Conservation (phyloP, 1,284 basidiomycete species). For the Leccinum cinnamomeum region DNA sequence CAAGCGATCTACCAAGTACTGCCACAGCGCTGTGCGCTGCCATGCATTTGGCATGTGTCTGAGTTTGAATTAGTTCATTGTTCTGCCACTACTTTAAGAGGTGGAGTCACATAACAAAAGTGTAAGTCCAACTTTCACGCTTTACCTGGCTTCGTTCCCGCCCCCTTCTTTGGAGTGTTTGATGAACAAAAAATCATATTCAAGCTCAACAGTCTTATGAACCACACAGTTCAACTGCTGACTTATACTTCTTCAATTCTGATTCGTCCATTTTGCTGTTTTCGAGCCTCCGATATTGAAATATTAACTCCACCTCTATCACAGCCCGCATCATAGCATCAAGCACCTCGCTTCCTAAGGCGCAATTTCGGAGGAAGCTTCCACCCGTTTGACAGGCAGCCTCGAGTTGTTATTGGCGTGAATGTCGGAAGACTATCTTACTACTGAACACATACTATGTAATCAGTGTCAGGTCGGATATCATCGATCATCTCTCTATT, state of each 20-base stretch:
- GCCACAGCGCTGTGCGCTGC: too few relatives aligned
- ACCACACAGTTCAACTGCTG: constrained; percentile 47
- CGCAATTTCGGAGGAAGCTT: not conserved
- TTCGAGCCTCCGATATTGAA: not conserved
- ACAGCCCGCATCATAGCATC: constrained; percentile 1
- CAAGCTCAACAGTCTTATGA: constrained; percentile 74
- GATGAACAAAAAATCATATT: constrained; percentile 66
- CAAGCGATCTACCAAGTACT: not conserved
- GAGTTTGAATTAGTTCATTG: too few relatives aligned
- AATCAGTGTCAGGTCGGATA: too few relatives aligned
- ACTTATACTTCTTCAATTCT: constrained; percentile 65
- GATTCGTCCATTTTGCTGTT: constrained; percentile 32
- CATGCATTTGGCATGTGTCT: too few relatives aligned
- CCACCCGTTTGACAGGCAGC: not conserved
- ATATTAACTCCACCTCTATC: not conserved
- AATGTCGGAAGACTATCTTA: not conserved
- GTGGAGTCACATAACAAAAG: too few relatives aligned
- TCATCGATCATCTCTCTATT: not conserved
- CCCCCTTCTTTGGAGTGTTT: constrained; percentile 11
- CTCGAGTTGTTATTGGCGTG: not conserved
- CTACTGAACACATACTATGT: not conserved
- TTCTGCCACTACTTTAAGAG: too few relatives aligned
- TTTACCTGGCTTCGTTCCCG: too few relatives aligned
- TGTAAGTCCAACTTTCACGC: too few relatives aligned
- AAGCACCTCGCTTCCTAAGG: not conserved